Conservation (phyloP, 352 stramenopile species). For the Globisporangium echinulatum region DNA sequence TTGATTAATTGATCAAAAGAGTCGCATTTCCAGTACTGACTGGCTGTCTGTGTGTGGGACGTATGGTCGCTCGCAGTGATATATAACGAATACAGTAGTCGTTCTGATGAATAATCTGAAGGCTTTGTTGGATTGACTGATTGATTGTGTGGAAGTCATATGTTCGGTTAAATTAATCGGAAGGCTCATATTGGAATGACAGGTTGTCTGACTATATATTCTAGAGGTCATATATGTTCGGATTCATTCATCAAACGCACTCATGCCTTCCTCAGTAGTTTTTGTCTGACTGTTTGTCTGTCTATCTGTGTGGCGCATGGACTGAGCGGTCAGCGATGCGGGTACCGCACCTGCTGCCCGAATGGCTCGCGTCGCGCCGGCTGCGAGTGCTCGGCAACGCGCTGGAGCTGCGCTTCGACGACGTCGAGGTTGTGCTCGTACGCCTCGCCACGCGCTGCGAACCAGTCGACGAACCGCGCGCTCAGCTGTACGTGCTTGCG, state of each 20-base stretch:
- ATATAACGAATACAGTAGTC: no score
- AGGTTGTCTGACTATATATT: no score
- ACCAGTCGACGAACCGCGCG: slow-evolving; percentile 72
- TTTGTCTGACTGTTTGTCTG: background rate
- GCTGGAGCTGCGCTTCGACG: slow-evolving; percentile 56
- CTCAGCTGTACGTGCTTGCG: slow-evolving; percentile 42
- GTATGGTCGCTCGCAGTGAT: no score
- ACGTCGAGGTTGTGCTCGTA: slow-evolving; percentile 71
- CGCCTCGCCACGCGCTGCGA: slow-evolving; percentile 50
- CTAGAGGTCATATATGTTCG: background rate
- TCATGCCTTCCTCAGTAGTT: background rate
- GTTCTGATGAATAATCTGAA: no score
- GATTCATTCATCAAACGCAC: background rate
- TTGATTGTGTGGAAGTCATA: no score
- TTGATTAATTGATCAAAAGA: background rate
- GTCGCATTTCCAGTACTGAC: no score
- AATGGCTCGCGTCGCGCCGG: slow-evolving; percentile 44
- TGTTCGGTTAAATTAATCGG: no score
- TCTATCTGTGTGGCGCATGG: background rate
- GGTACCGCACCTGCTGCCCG: slow-evolving; percentile 33
- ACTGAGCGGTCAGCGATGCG: slow-evolving; percentile 1
- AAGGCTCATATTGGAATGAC: no score
- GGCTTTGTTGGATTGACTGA: no score
- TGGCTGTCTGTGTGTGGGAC: no score
- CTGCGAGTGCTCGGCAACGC: slow-evolving; percentile 29